Evolutionary conservation across 805 yeast genomes (phyloP).

Genomic region (Nakazawaea laoshanensis): DNA sequence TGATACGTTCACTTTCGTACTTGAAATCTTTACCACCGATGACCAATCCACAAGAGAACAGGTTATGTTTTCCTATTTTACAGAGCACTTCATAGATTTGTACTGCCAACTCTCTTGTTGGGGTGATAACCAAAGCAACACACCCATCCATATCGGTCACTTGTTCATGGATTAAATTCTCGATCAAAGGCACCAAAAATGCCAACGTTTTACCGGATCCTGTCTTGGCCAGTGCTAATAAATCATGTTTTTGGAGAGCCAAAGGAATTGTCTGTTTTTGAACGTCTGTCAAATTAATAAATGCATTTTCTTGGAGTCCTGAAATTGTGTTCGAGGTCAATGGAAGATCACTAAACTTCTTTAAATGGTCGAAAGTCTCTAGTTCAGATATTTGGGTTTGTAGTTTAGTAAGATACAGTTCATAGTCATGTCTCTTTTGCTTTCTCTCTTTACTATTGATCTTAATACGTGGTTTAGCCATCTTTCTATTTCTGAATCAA

Average conservation of each 20-base stretch:
- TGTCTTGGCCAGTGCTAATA: conserved; percentile 84
- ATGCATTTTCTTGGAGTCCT: conserved; percentile 77
- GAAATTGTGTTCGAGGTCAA: conserved; percentile 51
- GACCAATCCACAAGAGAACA: conserved; percentile 82
- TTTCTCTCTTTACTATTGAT: conserved; percentile 22
- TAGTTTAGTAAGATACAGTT: conserved; percentile 31
- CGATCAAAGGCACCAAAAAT: conserved; percentile 73
- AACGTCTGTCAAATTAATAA: conserved; percentile 74
- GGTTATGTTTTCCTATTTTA: conserved; percentile 68
- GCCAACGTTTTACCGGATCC: conserved; percentile 90
- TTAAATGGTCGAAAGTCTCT: conserved; percentile 29
- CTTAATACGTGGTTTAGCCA: conserved; percentile 14
- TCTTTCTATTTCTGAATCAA: no score
- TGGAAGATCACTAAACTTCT: conserved; percentile 74
- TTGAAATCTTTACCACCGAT: conserved; percentile 90
- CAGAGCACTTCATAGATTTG: conserved; percentile 83
- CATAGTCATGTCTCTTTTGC: conserved; percentile 19
- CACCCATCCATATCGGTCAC: conserved; percentile 84
- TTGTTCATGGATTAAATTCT: conserved; percentile 54
- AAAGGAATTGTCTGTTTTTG: conserved; percentile 73
- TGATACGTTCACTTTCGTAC: conserved; percentile 73
- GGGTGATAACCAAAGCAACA: conserved; percentile 85
- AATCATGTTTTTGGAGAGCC: conserved; percentile 69
- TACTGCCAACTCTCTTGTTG: conserved; percentile 86
- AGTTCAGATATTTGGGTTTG: conserved; percentile 43